Evolutionary conservation across 805 yeast genomes (phyloP), one percentile per base, ranked within the genome.

Genomic region (Saccharomyces cerevisiae): DNA sequence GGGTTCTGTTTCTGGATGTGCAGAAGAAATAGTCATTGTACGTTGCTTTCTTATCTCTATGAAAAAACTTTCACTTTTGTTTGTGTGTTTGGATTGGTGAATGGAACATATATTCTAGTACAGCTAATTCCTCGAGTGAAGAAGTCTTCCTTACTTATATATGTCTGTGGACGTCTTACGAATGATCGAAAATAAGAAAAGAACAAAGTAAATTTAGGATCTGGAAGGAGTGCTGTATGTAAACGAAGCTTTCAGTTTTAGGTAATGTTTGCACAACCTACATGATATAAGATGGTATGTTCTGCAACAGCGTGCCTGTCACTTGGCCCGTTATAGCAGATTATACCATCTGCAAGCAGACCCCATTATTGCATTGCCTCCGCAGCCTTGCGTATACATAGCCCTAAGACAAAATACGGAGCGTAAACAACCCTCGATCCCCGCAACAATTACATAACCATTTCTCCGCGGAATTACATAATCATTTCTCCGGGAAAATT

Each of bases 1-100:
- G n/a, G 53, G 55, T 11, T 53, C 49, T 11, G 55, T 54, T 52
- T 56, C 57, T 21, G 59, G 59, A 41, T 56, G 59, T 22, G 36
- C 48, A n/a, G 43, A 36, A 9, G 22, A 13, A 46, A 49, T 24
- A 8, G 48, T 49, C 43, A 36, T 36, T 32, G 21, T 29, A 3
- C 41, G 17, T 9, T 36, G 13, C 4, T 26, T 31, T 31, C 8
- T 31, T 36, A 17, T 9, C 4, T n/a, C 22, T 36, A 17, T 36
- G 41, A 14, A 6, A 36, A 17, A n/a, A 17, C 43, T n/a, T n/a
- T 17, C 11, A 17, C 24, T 36, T 8, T 9, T 17, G 24, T 17
- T 36, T 2, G 4, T 17, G 22, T 17, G 8, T 17, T 8, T 17
- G 17, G 17, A 2, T 14, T n/a, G 13, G 11, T 29, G 31, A 29